Conservation (phyloP, 495 filamentous ascomycete genomes). For the Neurospora sp. region DNA sequence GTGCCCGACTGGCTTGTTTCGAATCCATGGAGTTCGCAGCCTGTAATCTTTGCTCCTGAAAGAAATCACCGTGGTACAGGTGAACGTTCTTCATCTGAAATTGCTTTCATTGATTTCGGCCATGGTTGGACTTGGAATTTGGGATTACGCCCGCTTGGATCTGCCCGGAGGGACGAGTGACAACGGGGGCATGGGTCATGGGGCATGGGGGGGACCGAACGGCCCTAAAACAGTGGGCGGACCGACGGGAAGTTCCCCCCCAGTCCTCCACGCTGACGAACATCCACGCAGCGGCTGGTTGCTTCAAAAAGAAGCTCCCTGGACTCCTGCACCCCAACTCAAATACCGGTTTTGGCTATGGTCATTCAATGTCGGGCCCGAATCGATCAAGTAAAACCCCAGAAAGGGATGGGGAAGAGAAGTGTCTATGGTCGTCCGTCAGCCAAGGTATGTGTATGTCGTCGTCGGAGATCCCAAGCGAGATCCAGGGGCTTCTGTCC, state of each 20-base stretch:
- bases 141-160: background rate
- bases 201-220: background rate
- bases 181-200: background rate
- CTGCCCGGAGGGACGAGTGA: background rate
- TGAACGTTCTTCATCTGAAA: background rate
- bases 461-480: slow-evolving; percentile 5
- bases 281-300: too few species aligned
- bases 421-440: background rate
- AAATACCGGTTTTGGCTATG: background rate
- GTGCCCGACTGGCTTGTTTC: slow-evolving; percentile 7
- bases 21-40: slow-evolving; percentile 1
- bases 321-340: background rate
- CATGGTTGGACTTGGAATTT: background rate
- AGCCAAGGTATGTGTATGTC: too few species aligned
- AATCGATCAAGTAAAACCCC: background rate
- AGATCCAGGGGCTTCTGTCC: slow-evolving; percentile 5
- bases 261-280: background rate
- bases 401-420: background rate
- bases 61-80: background rate
- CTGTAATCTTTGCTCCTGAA: background rate
- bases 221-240: background rate
- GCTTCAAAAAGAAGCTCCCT: background rate
- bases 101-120: background rate
- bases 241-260: background rate
- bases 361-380: background rate